Base-by-base conservation (phyloP, 1,284 basidiomycete genomes). In the Quambalaria eucalypti region DNA sequence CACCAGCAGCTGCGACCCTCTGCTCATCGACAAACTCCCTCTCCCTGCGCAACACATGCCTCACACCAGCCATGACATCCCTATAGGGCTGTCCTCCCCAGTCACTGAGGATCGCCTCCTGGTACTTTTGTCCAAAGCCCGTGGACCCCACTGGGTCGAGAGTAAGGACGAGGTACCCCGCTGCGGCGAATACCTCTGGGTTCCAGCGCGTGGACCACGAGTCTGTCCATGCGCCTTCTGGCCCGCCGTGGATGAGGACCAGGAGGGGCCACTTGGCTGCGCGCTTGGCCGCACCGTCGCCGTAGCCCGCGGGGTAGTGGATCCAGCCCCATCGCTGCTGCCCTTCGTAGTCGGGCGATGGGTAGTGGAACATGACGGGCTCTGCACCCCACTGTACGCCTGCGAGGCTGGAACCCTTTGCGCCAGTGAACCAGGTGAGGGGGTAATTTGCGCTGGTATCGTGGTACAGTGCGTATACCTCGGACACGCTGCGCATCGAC, bases 121-220 rank as follows among this genome's bases (percentile, higher is more conserved):
- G 64, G 48, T 65, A 60, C 39, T 56, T 39, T 49, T 69, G 64
- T 1, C 69, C 69, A 50, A 60, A 71, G 25, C 66, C 61, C 23
- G 64, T 64, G 7, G 57, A 60, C 14, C 69, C 69, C 3, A 62
- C 58, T 0, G 69, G 69, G 50, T 71, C 60, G 10, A 70, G 54
- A 25, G 66, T 64, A 19, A 59, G 50, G 42, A 67, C 61, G 8
- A 69, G 39, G 55, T 61, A 67, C 21, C 68, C 69, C 14, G 59
- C 54, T 10, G 62, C 62, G 4, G 69, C 66, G 25, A 68, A 68
- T 16, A 59, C 62, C 4, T 48, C 52, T 1, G 68, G 64, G 48
- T 70, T 69, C 69, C 68, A 70, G 19, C 68, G 66, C 26, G 51
- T 55, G 30, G 55, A 60, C 69, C 69, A 71, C 38, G 51, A 48